phyloP scores from a whole-genome alignment of 345 rosid species.

The Eucalyptus sp. region DNA sequence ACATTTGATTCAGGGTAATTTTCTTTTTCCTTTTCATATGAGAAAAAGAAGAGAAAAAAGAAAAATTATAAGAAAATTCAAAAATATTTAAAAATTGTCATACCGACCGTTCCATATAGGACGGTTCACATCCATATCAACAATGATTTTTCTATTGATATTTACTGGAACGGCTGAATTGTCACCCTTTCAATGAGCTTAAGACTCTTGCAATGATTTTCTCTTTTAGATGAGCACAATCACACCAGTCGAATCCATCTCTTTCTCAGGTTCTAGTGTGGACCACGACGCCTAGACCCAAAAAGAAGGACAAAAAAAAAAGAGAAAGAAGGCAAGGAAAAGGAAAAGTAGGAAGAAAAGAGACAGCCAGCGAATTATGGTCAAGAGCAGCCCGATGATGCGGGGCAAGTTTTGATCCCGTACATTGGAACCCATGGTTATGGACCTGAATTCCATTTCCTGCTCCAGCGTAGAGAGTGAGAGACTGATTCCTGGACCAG shows the following conservation, averaged over 20 bases:
- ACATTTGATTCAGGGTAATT: not conserved
- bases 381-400: not conserved
- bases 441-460: slow-evolving; percentile 1
- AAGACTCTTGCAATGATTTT: not conserved
- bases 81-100: not conserved
- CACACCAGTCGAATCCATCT: not conserved
- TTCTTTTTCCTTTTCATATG: not conserved
- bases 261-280: not conserved
- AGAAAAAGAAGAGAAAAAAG: no score
- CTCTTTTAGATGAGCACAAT: not conserved
- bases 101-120: fast-evolving
- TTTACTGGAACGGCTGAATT: no score
- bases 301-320: not conserved
- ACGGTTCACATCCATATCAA: fast-evolving
- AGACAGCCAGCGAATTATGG: not conserved
- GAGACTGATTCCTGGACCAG: slow-evolving; percentile 25
- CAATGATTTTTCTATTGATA: no score
- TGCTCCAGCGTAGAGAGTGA: slow-evolving; percentile 15
- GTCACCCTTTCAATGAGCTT: not conserved
- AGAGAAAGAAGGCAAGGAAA: not conserved
- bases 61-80: not conserved
- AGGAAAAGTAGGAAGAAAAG: not conserved
- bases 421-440: no score
- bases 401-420: not conserved
- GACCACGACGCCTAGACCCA: not conserved